A percentile compares a stretch with the other conserved stretches of the same genome.
Conservation (phyloP, 495 filamentous ascomycete species). For the Hyaloscypha bicolor region DNA sequence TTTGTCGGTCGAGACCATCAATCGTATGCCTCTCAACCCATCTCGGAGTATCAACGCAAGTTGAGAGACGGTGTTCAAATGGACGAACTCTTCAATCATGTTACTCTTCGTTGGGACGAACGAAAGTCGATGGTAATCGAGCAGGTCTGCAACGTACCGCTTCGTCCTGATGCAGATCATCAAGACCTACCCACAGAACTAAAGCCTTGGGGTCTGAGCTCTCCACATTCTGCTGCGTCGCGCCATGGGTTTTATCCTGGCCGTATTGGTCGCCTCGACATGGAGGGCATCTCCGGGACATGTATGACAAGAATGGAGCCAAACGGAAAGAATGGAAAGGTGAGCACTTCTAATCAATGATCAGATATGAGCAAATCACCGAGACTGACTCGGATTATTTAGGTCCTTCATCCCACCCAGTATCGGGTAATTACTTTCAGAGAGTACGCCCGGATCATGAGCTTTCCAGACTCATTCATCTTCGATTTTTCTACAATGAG, state of each 20-base stretch:
- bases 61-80: neutral
- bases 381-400: no score
- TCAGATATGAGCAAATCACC: no score
- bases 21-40: slow-evolving; percentile 4
- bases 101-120: neutral
- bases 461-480: slow-evolving; percentile 14
- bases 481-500: slow-evolving; percentile 8
- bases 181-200: neutral
- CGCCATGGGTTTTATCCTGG: neutral
- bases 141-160: slow-evolving; percentile 8
- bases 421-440: slow-evolving; percentile 15
- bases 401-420: slow-evolving; percentile 19
- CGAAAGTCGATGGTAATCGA: neutral
- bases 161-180: slow-evolving; percentile 19
- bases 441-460: slow-evolving; percentile 12
- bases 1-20: slow-evolving; percentile 6
- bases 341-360: neutral
- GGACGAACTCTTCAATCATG: slow-evolving; percentile 11
- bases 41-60: slow-evolving; percentile 17
- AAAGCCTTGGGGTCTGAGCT: neutral
- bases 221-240: neutral
- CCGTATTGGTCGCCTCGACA: slow-evolving; percentile 9
- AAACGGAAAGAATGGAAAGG: neutral
- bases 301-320: slow-evolving; percentile 13
- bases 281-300: slow-evolving; percentile 3